A percentile compares a stretch with the other conserved stretches of the same genome.
phyloP scores from a whole-genome alignment of 2,329 filamentous ascomycete genomes.

The Colletotrichum sidae region DNA sequence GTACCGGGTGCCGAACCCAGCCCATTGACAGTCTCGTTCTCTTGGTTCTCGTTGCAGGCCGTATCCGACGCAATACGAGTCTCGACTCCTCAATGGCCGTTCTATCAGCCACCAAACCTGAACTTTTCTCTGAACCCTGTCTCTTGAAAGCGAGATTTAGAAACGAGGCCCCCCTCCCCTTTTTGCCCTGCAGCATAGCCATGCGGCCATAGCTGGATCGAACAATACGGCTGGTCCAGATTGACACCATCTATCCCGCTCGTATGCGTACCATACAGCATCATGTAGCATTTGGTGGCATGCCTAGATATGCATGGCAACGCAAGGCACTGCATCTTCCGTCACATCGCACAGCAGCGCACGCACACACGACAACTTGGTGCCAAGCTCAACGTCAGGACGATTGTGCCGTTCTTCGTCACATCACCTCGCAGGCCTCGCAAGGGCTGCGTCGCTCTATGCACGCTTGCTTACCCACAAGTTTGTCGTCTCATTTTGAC shows the following conservation, averaged over 20 bases:
- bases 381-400: slow-evolving; percentile 1
- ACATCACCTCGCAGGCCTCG: background rate
- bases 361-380: background rate
- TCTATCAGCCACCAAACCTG: too few relatives aligned
- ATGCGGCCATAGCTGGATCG: background rate
- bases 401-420: slow-evolving; percentile 9
- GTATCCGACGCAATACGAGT: too few relatives aligned
- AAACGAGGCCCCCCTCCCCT: background rate
- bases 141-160: too few relatives aligned
- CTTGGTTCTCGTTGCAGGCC: too few relatives aligned
- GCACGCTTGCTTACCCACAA: slow-evolving; percentile 18
- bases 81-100: too few relatives aligned
- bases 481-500: slow-evolving; percentile 21
- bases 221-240: slow-evolving; percentile 5
- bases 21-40: too few relatives aligned
- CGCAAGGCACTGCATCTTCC: slow-evolving; percentile 9
- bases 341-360: background rate
- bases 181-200: slow-evolving; percentile 21
- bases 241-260: slow-evolving; percentile 21
- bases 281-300: background rate
- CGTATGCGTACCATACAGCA: slow-evolving; percentile 23
- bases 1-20: too few relatives aligned
- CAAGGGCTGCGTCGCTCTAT: slow-evolving; percentile 1
- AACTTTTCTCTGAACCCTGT: too few relatives aligned
- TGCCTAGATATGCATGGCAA: slow-evolving; percentile 8